These are phyloP conservation scores for Paxillus rubicundulus DNA, from an alignment of 768 basidiomycete species.

Conservation along the genomic window DNA sequence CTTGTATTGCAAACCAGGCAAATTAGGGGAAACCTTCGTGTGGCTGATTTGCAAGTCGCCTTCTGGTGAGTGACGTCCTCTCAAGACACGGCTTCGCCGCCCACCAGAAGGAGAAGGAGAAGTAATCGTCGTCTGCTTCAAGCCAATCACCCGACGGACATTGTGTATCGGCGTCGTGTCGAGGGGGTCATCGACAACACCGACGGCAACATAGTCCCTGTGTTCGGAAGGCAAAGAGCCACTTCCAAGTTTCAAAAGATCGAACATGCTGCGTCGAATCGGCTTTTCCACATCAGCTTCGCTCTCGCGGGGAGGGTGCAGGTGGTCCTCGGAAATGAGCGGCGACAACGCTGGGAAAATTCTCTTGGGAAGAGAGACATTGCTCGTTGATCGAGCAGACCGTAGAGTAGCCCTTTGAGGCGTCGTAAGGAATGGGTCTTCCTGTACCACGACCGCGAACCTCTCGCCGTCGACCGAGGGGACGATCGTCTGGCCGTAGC, in stretches of 20 bases:
- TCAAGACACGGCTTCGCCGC: neutral
- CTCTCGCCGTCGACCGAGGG: conserved; percentile 24
- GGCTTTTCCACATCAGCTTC: conserved; percentile 10
- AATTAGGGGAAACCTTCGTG: neutral
- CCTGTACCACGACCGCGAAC: conserved; percentile 19
- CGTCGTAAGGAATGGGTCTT: conserved; percentile 23
- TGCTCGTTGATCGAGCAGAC: neutral
- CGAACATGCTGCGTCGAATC: conserved; percentile 21
- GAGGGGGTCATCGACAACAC: neutral
- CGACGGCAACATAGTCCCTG: conserved; percentile 1
- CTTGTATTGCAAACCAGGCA: neutral
- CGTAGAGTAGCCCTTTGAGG: neutral
- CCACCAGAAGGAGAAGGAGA: neutral
- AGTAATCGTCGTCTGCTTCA: neutral
- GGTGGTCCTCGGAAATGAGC: neutral
- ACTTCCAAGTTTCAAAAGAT: conserved; percentile 18
- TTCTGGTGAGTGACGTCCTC: conserved; percentile 1
- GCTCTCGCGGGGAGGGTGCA: neutral
- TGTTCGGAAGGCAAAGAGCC: neutral
- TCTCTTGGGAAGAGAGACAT: conserved; percentile 4
- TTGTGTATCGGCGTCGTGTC: neutral
- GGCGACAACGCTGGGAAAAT: neutral
- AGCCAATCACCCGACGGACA: conserved; percentile 2
- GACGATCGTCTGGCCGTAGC: conserved; percentile 14
- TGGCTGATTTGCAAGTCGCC: neutral